Evolutionary conservation across 2,329 filamentous ascomycete species (phyloP).

Genomic region (Colletotrichum sublineola): DNA sequence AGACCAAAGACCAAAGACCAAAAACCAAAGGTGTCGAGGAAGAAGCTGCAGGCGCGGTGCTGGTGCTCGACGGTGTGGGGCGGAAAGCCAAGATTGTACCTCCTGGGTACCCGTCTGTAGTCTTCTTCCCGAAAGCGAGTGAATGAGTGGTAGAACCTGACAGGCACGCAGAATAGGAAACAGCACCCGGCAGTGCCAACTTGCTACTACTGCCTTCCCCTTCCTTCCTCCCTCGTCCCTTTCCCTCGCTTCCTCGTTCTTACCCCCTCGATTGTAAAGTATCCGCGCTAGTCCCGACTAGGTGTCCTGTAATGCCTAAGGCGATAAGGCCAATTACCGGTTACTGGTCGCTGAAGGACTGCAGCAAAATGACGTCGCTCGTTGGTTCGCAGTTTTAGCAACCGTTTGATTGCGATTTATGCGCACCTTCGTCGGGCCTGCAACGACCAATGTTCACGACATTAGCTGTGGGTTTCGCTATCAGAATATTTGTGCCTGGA

Average conservation of each 20-base stretch:
- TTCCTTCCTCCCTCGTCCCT: conserved; percentile 18
- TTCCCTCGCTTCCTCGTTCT: conserved; percentile 21
- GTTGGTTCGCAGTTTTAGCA: conserved; percentile 8
- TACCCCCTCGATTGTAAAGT: conserved; percentile 4
- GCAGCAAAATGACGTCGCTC: conserved; percentile 36
- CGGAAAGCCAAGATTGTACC: conserved; percentile 16
- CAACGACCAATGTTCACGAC: neutral
- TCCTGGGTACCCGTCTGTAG: neutral
- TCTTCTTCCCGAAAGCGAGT: neutral
- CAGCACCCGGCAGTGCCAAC: neutral
- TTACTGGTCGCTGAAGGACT: conserved; percentile 4
- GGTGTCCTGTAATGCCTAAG: conserved; percentile 28
- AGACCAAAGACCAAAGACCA: conserved; percentile 7
- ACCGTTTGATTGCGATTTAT: conserved; percentile 34
- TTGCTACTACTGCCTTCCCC: neutral
- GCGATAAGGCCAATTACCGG: conserved; percentile 28
- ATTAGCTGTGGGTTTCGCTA: neutral
- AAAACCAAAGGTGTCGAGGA: conserved; percentile 26
- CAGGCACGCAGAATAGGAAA: conserved; percentile 2
- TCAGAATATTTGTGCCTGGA: neutral
- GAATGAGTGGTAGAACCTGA: neutral
- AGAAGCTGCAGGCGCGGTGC: conserved; percentile 36
- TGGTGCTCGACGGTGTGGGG: conserved; percentile 9
- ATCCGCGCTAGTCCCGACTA: conserved; percentile 31
- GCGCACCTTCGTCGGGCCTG: conserved; percentile 7